Evolutionary conservation across 2,329 filamentous ascomycete species (phyloP).

Genomic region (Diaporthe vexans): DNA sequence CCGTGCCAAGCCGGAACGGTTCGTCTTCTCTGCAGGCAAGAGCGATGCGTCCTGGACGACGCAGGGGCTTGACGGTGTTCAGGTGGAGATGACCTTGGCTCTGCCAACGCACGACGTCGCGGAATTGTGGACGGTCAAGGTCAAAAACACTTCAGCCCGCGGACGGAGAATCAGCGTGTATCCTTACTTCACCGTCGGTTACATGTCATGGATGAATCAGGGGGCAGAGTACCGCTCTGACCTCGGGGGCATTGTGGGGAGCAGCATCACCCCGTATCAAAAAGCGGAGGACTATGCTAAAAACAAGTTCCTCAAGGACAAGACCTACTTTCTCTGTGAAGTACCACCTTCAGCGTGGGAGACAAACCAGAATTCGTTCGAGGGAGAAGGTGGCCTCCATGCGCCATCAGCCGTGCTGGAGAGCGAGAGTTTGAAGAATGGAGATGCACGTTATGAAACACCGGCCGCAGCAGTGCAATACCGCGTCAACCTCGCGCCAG

Average conservation of each 20-base stretch:
- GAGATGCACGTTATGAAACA: conserved; percentile 69
- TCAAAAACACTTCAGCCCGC: conserved; percentile 62
- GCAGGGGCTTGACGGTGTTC: conserved; percentile 61
- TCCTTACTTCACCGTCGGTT: conserved; percentile 71
- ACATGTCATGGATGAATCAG: conserved; percentile 75
- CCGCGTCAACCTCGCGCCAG: conserved; percentile 55
- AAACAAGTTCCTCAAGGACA: conserved; percentile 69
- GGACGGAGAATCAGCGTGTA: conserved; percentile 65
- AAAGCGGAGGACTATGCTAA: conserved; percentile 70
- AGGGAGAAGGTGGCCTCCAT: conserved; percentile 69
- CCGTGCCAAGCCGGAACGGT: conserved; percentile 60
- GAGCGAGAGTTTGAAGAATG: conserved; percentile 54
- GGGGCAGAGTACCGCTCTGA: conserved; percentile 65
- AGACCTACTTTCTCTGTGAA: conserved; percentile 70
- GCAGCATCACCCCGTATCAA: conserved; percentile 69
- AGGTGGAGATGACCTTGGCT: conserved; percentile 64
- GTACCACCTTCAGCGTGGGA: conserved; percentile 66
- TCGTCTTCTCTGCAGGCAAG: conserved; percentile 68
- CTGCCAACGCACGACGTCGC: conserved; percentile 68
- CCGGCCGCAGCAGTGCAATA: conserved; percentile 69
- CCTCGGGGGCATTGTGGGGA: conserved; percentile 64
- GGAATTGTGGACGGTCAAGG: conserved; percentile 68
- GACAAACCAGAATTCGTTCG: conserved; percentile 64
- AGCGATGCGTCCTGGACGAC: conserved; percentile 68
- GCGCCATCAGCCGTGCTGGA: conserved; percentile 60